Base-by-base conservation (phyloP, 2,329 filamentous ascomycete species). In the Hortaea sp. region DNA sequence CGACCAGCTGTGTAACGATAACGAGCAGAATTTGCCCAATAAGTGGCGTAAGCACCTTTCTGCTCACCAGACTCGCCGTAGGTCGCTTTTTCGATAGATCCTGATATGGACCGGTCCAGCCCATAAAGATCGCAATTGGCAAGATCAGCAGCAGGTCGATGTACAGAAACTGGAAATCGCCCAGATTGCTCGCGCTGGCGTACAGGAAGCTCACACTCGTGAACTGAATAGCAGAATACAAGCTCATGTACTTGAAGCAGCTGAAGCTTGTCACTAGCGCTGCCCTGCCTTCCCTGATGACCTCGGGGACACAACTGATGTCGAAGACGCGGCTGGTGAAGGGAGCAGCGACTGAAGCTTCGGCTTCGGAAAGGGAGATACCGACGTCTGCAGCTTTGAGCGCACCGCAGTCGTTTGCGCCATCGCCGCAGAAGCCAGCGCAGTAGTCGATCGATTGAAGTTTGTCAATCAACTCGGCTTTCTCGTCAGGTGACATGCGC, bases 151-250 rank as follows among this genome's bases (percentile, higher is more conserved):
- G 73, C 10, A 98, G 74, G 58, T 98, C 92, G 60, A 98, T 97
- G 66, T 90, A 97, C 4, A 98, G 75, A 64, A 95, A 98, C 73
- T 97, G 92, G 62, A 98, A 97, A 65, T 98, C 92, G 42, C 92
- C 94, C 5, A 98, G 73, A 62, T 98, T 98, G 6, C 87, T 94
- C 7, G 85, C 94, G 6, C 82, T 88, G 5, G 88, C 86, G 66
- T 98, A 98, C 11, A 98, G 76, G 63, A 98, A 95, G 74, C 85
- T 94, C 60, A 98, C 94, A 1, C 87, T 88, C 6, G 88, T 94
- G 71, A 98, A 98, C 66, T 98, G 92, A 54, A 98, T 98, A n/a
- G 92, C 90, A 2, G 89, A 97, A 71, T 98, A 98, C 54, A 98
- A 69, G 58, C 86, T 94, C 94, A 98, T 98, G 69, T 94, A 98